A percentile compares a stretch with the other conserved stretches of the same genome.
These are phyloP conservation scores for Saturnispora bothae DNA, from an alignment of 805 yeast species.

Conservation along the genomic window DNA sequence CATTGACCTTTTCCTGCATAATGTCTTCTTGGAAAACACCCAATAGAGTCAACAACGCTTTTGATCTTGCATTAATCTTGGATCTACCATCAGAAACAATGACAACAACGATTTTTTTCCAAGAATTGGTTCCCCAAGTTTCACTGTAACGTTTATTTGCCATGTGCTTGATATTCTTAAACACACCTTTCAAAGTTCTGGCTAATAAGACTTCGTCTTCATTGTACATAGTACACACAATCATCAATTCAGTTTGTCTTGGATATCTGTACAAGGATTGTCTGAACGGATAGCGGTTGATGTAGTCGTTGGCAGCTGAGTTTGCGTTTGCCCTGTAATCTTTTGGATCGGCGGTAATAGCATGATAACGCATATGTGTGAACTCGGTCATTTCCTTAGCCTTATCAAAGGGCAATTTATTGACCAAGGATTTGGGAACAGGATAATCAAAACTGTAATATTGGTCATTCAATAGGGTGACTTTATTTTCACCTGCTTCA, in stretches of 20 bases:
- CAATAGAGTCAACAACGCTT: slow-evolving; percentile 68
- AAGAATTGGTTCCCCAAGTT: slow-evolving; percentile 84
- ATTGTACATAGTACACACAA: slow-evolving; percentile 86
- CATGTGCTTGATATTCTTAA: slow-evolving; percentile 75
- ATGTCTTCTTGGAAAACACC: slow-evolving; percentile 93
- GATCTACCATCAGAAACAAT: slow-evolving; percentile 87
- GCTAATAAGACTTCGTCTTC: slow-evolving; percentile 79
- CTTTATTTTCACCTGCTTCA: slow-evolving; percentile 26
- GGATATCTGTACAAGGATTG: slow-evolving; percentile 67
- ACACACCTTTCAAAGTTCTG: slow-evolving; percentile 79
- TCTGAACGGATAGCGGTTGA: slow-evolving; percentile 39
- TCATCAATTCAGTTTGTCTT: slow-evolving; percentile 74
- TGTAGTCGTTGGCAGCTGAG: slow-evolving; percentile 32
- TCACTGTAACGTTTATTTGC: slow-evolving; percentile 33
- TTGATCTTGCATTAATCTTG: slow-evolving; percentile 67
- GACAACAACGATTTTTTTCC: slow-evolving; percentile 87
- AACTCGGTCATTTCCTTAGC: slow-evolving; percentile 35
- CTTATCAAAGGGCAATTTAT: slow-evolving; percentile 35
- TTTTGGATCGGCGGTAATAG: slow-evolving; percentile 85
- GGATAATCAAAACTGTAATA: slow-evolving; percentile 76
- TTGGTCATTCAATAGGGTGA: slow-evolving; percentile 54
- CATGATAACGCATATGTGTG: slow-evolving; percentile 82
- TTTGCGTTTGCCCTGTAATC: slow-evolving; percentile 43
- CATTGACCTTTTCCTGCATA: slow-evolving; percentile 83
- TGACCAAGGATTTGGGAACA: slow-evolving; percentile 52